Percentiles rank a stretch among this genome's conserved stretches.
Conservation (phyloP, 2,329 filamentous ascomycete genomes). For the Pseudocercospora fijiensis region DNA sequence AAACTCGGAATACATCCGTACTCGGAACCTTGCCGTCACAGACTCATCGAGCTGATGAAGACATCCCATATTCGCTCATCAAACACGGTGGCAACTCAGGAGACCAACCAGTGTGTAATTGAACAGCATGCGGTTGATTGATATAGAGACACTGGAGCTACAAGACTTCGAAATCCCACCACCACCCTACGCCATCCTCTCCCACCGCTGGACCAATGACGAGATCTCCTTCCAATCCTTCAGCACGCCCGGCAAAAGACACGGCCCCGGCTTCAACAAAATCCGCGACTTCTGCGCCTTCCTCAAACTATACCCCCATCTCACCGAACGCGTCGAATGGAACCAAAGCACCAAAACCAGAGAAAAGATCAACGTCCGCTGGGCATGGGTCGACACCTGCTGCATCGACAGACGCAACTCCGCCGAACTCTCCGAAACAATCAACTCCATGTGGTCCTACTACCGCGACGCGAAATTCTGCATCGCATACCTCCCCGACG, state of each 20-base stretch:
- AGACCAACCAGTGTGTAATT: neutral
- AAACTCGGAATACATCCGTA: neutral
- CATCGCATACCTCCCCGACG: constrained; percentile 6
- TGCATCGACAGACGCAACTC: constrained; percentile 9
- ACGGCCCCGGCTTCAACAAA: constrained; percentile 2
- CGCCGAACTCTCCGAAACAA: constrained; percentile 5
- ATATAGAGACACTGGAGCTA: constrained; percentile 4
- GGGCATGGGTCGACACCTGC: constrained; percentile 10
- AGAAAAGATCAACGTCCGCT: neutral
- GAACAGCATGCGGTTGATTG: neutral
- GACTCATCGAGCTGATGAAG: neutral
- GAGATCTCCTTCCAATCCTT: constrained; percentile 13
- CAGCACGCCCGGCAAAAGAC: neutral
- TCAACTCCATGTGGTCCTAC: constrained; percentile 4
- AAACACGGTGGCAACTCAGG: neutral
- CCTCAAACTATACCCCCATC: neutral
- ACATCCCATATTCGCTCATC: neutral
- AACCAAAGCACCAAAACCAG: neutral
- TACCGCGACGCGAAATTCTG: constrained; percentile 7
- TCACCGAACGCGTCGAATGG: neutral
- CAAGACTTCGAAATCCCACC: neutral
- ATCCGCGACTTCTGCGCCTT: constrained; percentile 2
- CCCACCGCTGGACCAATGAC: constrained; percentile 14
- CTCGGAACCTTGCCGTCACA: neutral
- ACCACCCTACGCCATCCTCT: constrained; percentile 19